These are phyloP conservation scores for Trichosporon sp. DNA, from an alignment of 1,284 basidiomycete genomes.

Conservation along the genomic window DNA sequence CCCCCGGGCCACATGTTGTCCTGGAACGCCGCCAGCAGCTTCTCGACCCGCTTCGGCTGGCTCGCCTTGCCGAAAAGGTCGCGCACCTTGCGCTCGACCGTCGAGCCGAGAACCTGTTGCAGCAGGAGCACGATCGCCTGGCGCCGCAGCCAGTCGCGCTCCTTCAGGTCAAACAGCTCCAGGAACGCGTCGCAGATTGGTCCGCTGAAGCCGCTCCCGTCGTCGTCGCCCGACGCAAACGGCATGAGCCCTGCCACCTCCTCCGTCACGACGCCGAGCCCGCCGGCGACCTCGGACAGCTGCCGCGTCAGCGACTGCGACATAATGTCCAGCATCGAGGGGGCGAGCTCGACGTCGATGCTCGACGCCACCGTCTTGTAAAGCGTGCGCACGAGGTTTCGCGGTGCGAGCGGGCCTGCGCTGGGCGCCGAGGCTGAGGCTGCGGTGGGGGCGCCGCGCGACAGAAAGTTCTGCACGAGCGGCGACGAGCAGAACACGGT, in stretches of 20 bases:
- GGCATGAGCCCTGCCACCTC: slow-evolving; percentile 24
- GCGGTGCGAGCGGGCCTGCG: slow-evolving; percentile 50
- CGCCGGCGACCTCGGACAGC: slow-evolving; percentile 75
- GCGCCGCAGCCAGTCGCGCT: slow-evolving; percentile 90
- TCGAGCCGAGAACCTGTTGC: slow-evolving; percentile 90
- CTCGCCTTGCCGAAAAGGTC: slow-evolving; percentile 65
- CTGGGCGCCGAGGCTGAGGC: background rate
- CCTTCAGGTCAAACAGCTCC: slow-evolving; percentile 88
- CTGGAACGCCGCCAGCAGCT: slow-evolving; percentile 63
- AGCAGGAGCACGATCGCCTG: slow-evolving; percentile 94
- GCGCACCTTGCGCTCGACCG: slow-evolving; percentile 81
- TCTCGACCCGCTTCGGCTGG: slow-evolving; percentile 64
- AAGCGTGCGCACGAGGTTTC: slow-evolving; percentile 68
- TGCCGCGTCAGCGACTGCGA: slow-evolving; percentile 64
- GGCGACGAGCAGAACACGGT: slow-evolving; percentile 73
- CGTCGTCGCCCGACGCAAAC: slow-evolving; percentile 58
- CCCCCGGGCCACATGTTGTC: slow-evolving; percentile 79
- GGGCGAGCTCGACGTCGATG: slow-evolving; percentile 85
- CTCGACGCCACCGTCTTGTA: slow-evolving; percentile 67
- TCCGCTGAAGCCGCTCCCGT: slow-evolving; percentile 81
- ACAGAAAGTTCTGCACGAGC: slow-evolving; percentile 80
- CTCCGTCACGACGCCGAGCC: slow-evolving; percentile 75
- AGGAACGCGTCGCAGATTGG: slow-evolving; percentile 92
- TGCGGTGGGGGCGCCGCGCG: slow-evolving; percentile 51
- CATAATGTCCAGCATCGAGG: slow-evolving; percentile 89